Evolutionary conservation across 306 rosid species (phyloP), one percentile per base, ranked within the genome.

Genomic region (Quercus agrifolia): DNA sequence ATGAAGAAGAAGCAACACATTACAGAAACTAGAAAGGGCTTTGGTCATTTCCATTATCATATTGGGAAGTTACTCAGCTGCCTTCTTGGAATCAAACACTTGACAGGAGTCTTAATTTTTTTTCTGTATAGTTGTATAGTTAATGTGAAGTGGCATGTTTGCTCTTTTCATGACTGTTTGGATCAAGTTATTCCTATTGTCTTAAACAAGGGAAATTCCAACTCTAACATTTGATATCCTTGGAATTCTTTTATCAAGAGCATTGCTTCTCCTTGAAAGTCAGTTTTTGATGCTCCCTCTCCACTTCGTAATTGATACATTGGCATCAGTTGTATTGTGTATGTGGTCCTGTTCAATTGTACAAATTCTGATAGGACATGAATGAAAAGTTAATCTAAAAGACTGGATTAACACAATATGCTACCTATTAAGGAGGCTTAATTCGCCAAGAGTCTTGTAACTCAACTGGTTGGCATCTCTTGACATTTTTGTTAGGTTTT

Each of bases 41-140:
- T 33, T 35, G 41, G 77, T 59, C 35, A 38, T 23, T 59, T 58
- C 19, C 56, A n/a, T 58, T 10, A 9, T n/a, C 28, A 21, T 38
- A 23, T 23, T 23, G 23, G 23, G 23, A 23, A 23, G 55, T 28
- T 58, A 64, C 46, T 41, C 46, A 64, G 57, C 41, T 35, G 54
- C 61, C 63, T 25, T 74, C 28, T 76, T 61, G 79, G 56, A 73
- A 62, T 63, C 1, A 70, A 71, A 44, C 33, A 12, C 17, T 56
- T 63, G 31, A 27, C 31, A 55, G n/a, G 33, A 21, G 13, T 51
- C 62, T 33, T 56, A 62, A 73, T 38, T 38, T 0, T 38, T 30
- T 41, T 41, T 41, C 11, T 67, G 78, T 77, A 77, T 77, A 25
- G 38, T 78, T 74, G 79, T 77, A 12, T 66, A 78, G 57, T 18